phyloP scores from a whole-genome alignment of 164 flowering plant genomes.

The Protea cynaroides region DNA sequence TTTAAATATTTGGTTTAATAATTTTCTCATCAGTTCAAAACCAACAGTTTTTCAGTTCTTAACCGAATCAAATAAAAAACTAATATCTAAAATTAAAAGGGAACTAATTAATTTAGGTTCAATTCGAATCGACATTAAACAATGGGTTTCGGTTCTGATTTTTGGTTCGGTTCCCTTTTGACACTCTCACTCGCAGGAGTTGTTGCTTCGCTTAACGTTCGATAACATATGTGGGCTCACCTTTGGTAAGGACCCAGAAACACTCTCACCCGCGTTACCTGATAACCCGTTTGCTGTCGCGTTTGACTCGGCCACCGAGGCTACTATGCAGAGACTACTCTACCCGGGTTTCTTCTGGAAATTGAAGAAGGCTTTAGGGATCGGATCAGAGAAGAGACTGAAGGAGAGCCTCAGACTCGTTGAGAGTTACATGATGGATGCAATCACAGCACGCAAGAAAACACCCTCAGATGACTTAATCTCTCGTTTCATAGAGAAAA shows the following conservation, averaged over 20 bases:
- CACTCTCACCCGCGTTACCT: conserved; percentile 55
- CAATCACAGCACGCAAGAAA: conserved; percentile 14
- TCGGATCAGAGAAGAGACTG: conserved; percentile 50
- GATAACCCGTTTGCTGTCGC: conserved; percentile 68
- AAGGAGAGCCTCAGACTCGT: conserved; percentile 46
- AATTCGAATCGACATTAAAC: too few relatives aligned
- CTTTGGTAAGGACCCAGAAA: conserved; percentile 82
- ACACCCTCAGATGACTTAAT: conserved; percentile 58
- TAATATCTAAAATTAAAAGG: too few relatives aligned
- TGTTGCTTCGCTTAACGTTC: conserved; percentile 70
- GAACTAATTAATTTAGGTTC: too few relatives aligned
- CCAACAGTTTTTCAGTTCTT: too few relatives aligned
- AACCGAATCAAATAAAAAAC: too few relatives aligned
- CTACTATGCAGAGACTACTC: conserved; percentile 61
- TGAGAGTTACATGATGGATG: conserved; percentile 58
- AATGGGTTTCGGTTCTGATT: too few relatives aligned
- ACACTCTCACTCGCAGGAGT: too few relatives aligned
- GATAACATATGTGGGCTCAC: conserved; percentile 89
- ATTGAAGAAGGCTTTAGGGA: conserved; percentile 41
- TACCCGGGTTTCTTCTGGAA: conserved; percentile 72
- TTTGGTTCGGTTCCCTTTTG: too few relatives aligned
- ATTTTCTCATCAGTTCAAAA: too few relatives aligned
- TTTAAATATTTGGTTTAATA: too few relatives aligned
- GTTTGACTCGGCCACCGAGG: conserved; percentile 80
- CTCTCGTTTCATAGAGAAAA: conserved; percentile 70